Evolutionary conservation across 805 yeast species (phyloP), one percentile per base, ranked within the genome.

Genomic region (Teunomyces gatunensis): DNA sequence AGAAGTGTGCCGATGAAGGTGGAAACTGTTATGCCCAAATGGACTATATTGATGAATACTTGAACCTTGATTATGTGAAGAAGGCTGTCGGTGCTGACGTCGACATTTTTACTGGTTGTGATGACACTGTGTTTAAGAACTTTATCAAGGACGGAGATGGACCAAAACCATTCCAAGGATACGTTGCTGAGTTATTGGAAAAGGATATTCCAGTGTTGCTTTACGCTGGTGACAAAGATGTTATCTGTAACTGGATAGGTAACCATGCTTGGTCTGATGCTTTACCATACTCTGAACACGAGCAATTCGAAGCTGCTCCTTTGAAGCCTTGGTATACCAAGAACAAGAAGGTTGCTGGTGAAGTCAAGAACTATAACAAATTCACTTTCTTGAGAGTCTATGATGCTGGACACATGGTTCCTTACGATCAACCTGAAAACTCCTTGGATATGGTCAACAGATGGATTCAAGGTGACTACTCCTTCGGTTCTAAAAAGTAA

Each of bases 321-420:
- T 49, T 57, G 53, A 39, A 45, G 43, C 59, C 57, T 32, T 58
- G 59, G 60, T 39, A 46, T 47, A 57, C 61, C 39, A 21, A 42
- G 27, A 48, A 44, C 9, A 53, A 53, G 17, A 47, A 47, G 45
- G 47, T 51, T 50, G 79, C 82, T 21, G 98, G 98, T 50, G 81
- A 85, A 58, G 85, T 84, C 25, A 89, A 89, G 73, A 85, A 81
- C 60, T 78, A 74, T 54, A 84, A 84, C 42, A 75, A 79, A 50
- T 82, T 91, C 57, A 87, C 96, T 3, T 92, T 85, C 73, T 75
- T 89, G 65, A 80, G 96, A 65, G 81, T 91, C 7, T 91, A 75
- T 59, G 92, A 83, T 53, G 97, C 95, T 45, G 97, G 97, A 23
- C 97, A 92, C 70, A 90, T 91, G 97, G 96, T 89, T 52, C 97